A percentile compares a stretch with the other conserved stretches of the same genome.
Conservation (phyloP, 1,284 basidiomycete species). For the Coniferiporia sulphurascens region DNA sequence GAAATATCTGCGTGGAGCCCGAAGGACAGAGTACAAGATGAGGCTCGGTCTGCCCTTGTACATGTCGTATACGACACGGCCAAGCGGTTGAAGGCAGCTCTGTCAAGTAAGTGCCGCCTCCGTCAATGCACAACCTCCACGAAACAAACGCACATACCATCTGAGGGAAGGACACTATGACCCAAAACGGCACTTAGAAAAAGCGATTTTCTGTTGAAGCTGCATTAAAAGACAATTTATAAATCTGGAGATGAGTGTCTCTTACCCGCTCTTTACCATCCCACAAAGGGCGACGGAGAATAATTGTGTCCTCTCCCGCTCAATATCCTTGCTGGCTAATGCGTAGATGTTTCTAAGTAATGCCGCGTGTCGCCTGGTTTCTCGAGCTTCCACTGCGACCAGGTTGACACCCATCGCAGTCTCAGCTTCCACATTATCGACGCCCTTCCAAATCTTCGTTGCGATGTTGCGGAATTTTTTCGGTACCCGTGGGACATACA, state of each 20-base stretch:
- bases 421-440: no score
- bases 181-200: not conserved
- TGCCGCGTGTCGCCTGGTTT: no score
- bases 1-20: not conserved
- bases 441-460: no score
- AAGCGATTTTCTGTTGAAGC: not conserved
- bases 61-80: not conserved
- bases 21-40: not conserved
- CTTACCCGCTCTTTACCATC: not conserved
- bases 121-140: no score
- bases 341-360: no score
- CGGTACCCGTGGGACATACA: no score
- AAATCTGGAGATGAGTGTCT: not conserved
- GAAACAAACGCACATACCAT: not conserved
- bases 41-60: not conserved
- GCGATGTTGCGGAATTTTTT: no score
- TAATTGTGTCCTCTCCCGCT: no score
- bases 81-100: not conserved
- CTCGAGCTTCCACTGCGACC: no score
- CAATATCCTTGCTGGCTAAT: no score
- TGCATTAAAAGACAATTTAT: not conserved
- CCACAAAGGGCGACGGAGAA: not conserved
- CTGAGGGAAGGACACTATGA: not conserved
- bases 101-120: not conserved
- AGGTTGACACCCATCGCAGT: no score